Conservation (phyloP, 441 rosid genomes). For the Euphorbia corollata region DNA sequence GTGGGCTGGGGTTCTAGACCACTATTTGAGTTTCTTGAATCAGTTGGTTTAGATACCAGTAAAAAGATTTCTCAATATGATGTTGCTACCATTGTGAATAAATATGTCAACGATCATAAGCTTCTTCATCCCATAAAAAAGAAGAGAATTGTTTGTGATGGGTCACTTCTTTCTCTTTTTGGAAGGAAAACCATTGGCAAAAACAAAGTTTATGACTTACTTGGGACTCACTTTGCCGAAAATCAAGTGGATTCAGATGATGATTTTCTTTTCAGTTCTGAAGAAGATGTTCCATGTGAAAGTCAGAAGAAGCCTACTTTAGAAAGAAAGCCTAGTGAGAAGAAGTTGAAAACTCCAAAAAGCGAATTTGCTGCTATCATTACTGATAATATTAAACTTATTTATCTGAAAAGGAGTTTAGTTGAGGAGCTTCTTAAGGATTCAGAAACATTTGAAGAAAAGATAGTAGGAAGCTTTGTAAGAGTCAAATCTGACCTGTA, state of each 20-base stretch:
- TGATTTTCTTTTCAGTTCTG: constrained; percentile 34
- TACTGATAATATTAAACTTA: constrained; percentile 43
- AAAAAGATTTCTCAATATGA: constrained; percentile 32
- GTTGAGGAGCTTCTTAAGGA: constrained; percentile 40
- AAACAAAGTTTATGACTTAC: constrained; percentile 32
- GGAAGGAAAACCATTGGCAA: constrained; percentile 37
- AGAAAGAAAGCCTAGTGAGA: constrained; percentile 21
- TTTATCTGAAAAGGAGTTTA: constrained; percentile 48
- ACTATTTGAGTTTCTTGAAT: constrained; percentile 38
- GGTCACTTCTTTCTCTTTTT: constrained; percentile 34
- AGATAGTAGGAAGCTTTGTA: constrained; percentile 52
- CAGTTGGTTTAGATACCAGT: constrained; percentile 33
- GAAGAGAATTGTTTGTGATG: constrained; percentile 46
- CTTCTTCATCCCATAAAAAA: constrained; percentile 37
- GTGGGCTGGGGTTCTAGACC: constrained; percentile 49
- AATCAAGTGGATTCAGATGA: constrained; percentile 23
- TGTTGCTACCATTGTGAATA: constrained; percentile 29
- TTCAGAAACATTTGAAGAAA: constrained; percentile 33
- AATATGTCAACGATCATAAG: constrained; percentile 33
- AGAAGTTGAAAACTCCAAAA: constrained; percentile 15
- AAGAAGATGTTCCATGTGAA: constrained; percentile 30
- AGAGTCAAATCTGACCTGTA: constrained; percentile 45
- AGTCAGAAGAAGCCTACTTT: constrained; percentile 16
- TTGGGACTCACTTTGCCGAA: constrained; percentile 40
- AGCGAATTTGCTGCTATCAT: constrained; percentile 42